phyloP scores from a whole-genome alignment of 306 rosid species.

The Gillenia trifoliata region DNA sequence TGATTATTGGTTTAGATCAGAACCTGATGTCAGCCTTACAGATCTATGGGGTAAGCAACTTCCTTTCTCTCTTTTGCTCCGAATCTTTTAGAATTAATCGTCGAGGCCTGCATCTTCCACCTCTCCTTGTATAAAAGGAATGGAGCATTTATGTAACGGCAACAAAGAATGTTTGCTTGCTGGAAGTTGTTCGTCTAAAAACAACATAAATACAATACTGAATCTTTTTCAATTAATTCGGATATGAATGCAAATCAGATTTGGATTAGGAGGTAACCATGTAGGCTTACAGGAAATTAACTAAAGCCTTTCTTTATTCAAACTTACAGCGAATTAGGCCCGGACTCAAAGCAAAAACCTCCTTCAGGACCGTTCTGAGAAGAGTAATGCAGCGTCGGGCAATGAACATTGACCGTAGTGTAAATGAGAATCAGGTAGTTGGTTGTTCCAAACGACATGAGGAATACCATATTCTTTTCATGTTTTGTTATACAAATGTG shows the following conservation, averaged over 20 bases:
- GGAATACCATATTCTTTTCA: constrained; percentile 10
- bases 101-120: background rate
- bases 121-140: constrained; percentile 1
- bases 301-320: constrained; percentile 5
- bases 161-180: background rate
- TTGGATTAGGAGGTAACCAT: background rate
- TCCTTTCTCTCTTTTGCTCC: constrained; percentile 1
- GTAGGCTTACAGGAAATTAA: background rate
- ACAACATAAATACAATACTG: background rate
- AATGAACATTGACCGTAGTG: constrained; percentile 20
- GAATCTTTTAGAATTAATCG: background rate
- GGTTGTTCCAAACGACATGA: constrained; percentile 24
- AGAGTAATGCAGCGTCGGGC: constrained; percentile 12
- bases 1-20: constrained; percentile 83
- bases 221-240: too few species aligned
- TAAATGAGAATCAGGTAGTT: constrained; percentile 27
- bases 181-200: background rate
- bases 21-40: constrained; percentile 53
- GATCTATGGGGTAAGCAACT: constrained; percentile 62
- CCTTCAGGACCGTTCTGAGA: constrained; percentile 23
- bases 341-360: constrained; percentile 18
- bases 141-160: background rate
- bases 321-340: constrained; percentile 34
- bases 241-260: background rate
- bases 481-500: constrained; percentile 22